These are phyloP conservation scores for Cercospora beticola DNA, from an alignment of 2,329 filamentous ascomycete genomes.

Conservation along the genomic window DNA sequence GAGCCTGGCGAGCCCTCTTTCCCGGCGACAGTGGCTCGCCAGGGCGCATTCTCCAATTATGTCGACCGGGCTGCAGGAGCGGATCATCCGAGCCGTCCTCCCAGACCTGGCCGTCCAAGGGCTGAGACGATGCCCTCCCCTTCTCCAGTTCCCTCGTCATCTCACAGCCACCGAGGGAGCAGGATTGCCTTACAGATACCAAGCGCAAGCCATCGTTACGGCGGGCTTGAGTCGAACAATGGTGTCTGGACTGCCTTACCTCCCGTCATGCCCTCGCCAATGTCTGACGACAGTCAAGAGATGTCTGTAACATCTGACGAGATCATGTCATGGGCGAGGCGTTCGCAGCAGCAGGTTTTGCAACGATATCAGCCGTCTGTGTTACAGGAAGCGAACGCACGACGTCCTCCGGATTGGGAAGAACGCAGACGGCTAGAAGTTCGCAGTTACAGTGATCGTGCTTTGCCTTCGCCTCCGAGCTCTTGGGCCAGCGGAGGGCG, in stretches of 20 bases:
- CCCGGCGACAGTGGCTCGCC: neutral
- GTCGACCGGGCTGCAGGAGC: neutral
- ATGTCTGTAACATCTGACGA: neutral
- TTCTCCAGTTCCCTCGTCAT: neutral
- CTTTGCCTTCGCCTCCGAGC: neutral
- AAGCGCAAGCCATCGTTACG: neutral
- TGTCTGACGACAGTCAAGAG: neutral
- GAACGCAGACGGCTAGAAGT: neutral
- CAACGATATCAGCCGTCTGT: neutral
- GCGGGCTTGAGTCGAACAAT: neutral
- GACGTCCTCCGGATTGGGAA: neutral
- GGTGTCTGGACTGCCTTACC: neutral
- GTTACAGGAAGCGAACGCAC: neutral
- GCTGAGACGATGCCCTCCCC: neutral
- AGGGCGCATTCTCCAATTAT: neutral
- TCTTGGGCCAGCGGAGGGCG: neutral
- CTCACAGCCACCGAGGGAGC: neutral
- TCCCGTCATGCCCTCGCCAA: neutral
- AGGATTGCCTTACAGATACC: neutral
- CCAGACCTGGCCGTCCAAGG: neutral
- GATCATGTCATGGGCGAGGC: neutral
- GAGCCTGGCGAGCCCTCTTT: neutral
- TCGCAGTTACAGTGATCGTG: conserved; percentile 5
- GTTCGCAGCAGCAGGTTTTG: neutral
- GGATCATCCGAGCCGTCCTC: neutral